A percentile compares a stretch with the other conserved stretches of the same genome.
phyloP scores from a whole-genome alignment of 345 rosid species.

The Eutrema heterophyllum region DNA sequence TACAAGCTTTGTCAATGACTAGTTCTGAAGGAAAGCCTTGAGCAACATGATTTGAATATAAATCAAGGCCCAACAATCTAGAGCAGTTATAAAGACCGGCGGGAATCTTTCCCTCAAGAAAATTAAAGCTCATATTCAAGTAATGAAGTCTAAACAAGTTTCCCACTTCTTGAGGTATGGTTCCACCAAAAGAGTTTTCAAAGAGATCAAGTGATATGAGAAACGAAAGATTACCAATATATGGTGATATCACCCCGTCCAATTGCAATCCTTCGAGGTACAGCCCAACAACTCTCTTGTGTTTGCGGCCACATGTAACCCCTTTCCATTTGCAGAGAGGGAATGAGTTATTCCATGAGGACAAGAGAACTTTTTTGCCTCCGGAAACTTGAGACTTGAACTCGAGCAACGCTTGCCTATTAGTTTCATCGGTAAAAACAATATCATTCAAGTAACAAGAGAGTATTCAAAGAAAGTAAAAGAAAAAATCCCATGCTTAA shows the following conservation, averaged over 20 bases:
- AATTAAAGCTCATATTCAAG: not conserved
- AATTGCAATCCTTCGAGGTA: not conserved
- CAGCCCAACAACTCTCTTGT: conserved; percentile 13
- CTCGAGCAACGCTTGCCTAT: not conserved
- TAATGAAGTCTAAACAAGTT: not conserved
- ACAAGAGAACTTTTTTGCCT: not conserved
- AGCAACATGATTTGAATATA: not conserved
- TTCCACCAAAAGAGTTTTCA: not conserved
- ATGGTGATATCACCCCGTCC: conserved; percentile 18
- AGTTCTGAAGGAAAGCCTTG: not conserved
- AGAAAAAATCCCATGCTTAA: not conserved
- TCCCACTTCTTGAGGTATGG: not conserved
- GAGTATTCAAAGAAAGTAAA: not conserved
- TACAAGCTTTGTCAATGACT: not conserved
- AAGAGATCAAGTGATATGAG: not conserved
- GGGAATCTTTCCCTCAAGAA: not conserved
- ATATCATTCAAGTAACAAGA: not conserved
- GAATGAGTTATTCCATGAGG: conserved; percentile 29
- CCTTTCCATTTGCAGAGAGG: conserved; percentile 28
- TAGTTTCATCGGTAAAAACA: not conserved
- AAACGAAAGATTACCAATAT: conserved; percentile 7
- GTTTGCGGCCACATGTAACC: conserved; percentile 13
- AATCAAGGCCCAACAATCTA: not conserved
- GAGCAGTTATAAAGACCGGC: not conserved
- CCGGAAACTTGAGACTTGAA: conserved; percentile 6